Evolutionary conservation across 2,329 filamentous ascomycete genomes (phyloP).

Genomic region (Xylaria polymorpha): DNA sequence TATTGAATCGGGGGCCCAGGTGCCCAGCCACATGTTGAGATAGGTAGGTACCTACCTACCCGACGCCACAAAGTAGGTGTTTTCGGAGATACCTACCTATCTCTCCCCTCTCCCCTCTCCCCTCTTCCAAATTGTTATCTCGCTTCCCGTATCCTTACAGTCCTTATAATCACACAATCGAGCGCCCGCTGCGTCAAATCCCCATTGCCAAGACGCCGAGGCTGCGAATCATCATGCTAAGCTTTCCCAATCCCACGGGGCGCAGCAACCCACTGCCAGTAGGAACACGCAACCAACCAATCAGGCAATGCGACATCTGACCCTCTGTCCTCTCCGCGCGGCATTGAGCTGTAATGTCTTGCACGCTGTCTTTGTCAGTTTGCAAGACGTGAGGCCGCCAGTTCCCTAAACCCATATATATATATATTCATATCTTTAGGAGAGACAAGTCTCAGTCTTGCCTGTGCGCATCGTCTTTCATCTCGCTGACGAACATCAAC

Average conservation of each 20-base stretch:
- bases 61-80: no score
- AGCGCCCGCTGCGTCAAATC: neutral
- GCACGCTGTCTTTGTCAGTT: neutral
- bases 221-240: constrained; percentile 6
- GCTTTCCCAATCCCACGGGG: constrained; percentile 11
- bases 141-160: neutral
- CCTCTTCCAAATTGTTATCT: neutral
- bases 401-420: neutral
- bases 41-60: no score
- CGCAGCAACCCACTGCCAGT: neutral
- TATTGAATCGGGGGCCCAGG: no score
- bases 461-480: constrained; percentile 4
- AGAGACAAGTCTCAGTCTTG: neutral
- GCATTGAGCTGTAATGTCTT: neutral
- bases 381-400: constrained; percentile 29
- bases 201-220: neutral
- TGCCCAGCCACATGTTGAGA: no score
- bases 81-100: neutral
- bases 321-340: neutral
- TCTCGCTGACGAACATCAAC: neutral
- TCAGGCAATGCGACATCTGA: constrained; percentile 4
- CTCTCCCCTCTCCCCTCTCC: neutral
- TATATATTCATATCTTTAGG: constrained; percentile 1
- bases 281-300: neutral
- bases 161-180: neutral